A percentile compares a stretch with the other conserved stretches of the same genome.
Conservation (phyloP, 768 basidiomycete genomes). For the Lactifluus hygrophoroides region DNA sequence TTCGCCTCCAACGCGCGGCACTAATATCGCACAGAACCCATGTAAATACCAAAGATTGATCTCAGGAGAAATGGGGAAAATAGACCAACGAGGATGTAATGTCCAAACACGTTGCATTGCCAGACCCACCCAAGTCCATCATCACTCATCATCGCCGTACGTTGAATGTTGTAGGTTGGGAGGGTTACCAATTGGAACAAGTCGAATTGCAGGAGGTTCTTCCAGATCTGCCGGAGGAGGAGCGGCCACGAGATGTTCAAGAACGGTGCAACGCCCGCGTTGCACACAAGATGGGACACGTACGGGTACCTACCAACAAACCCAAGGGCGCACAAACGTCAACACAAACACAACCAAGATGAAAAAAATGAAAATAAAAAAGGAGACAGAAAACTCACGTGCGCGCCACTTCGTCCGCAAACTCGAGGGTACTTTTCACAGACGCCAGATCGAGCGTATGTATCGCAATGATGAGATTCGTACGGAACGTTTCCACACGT, state of each 20-base stretch:
- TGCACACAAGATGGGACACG: conserved; percentile 71
- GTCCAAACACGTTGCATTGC: conserved; percentile 80
- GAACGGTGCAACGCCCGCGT: conserved; percentile 66
- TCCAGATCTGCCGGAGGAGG: conserved; percentile 40
- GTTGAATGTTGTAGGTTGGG: conserved; percentile 52
- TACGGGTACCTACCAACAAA: conserved; percentile 74
- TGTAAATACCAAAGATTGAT: background rate
- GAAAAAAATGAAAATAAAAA: too few species aligned
- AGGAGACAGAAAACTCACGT: conserved; percentile 44
- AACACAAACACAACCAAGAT: too few species aligned
- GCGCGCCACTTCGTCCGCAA: conserved; percentile 43
- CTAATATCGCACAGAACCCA: conserved; percentile 32
- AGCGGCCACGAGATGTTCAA: conserved; percentile 41
- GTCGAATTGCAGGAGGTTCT: conserved; percentile 17
- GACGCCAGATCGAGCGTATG: conserved; percentile 57
- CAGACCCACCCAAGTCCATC: conserved; percentile 76
- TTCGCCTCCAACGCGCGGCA: conserved; percentile 51
- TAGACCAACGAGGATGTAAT: conserved; percentile 69
- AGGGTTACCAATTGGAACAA: conserved; percentile 42
- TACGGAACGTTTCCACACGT: conserved; percentile 48
- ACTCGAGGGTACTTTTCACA: conserved; percentile 51
- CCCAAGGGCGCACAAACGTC: too few species aligned
- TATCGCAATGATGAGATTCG: conserved; percentile 51
- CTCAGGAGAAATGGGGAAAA: background rate
- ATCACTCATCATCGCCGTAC: conserved; percentile 45